Conservation (phyloP, 768 basidiomycete species). For the Boletus edulis region DNA sequence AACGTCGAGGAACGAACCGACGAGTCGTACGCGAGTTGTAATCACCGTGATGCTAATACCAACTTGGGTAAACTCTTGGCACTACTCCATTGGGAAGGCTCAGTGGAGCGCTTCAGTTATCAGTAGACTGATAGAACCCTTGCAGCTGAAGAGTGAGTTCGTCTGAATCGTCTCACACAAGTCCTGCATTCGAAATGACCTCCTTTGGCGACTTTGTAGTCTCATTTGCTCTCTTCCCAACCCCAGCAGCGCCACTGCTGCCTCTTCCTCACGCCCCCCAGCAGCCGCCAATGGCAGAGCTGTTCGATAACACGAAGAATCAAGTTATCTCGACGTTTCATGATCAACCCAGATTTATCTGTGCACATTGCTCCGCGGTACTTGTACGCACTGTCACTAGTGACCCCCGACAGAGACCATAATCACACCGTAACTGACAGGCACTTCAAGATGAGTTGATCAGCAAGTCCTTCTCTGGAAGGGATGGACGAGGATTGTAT, state of each 20-base stretch:
- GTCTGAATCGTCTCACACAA: neutral
- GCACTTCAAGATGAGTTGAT: conserved; percentile 82
- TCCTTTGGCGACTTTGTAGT: conserved; percentile 22
- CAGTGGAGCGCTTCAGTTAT: neutral
- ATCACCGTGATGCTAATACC: neutral
- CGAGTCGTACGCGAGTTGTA: neutral
- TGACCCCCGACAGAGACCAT: neutral
- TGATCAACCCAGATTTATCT: conserved; percentile 67
- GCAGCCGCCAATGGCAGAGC: conserved; percentile 17
- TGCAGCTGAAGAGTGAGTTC: conserved; percentile 6
- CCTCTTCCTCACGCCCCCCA: neutral
- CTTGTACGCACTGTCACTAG: conserved; percentile 49
- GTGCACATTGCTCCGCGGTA: conserved; percentile 65
- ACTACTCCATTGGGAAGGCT: conserved; percentile 13
- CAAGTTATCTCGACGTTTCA: conserved; percentile 62
- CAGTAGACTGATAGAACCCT: neutral
- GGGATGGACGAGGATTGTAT: conserved; percentile 80
- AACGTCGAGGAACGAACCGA: neutral
- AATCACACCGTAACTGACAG: conserved; percentile 33
- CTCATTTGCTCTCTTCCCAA: conserved; percentile 14
- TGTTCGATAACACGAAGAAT: conserved; percentile 44
- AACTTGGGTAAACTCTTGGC: neutral
- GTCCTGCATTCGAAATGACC: conserved; percentile 9
- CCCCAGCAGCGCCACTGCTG: neutral
- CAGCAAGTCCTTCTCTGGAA: conserved; percentile 80